Conservation (phyloP, 352 stramenopile species). For the Globisporangium splendens region DNA sequence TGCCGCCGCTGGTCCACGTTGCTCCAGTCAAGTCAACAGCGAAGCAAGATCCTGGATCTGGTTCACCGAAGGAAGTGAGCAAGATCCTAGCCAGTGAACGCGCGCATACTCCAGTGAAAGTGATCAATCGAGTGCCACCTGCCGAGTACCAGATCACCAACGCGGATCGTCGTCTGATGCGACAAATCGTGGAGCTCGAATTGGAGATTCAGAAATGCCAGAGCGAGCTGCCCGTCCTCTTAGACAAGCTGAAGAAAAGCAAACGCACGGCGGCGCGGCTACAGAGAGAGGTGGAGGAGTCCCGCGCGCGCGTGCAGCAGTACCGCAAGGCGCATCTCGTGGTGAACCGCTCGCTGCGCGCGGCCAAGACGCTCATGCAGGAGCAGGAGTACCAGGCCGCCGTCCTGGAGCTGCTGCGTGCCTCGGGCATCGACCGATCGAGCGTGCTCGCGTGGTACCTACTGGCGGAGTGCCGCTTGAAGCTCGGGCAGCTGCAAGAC, state of each 20-base stretch:
- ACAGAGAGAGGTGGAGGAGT: constrained; percentile 29
- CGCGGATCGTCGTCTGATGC: constrained; percentile 35
- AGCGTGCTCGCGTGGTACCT: constrained; percentile 52
- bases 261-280: constrained; percentile 27
- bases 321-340: constrained; percentile 45
- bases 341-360: constrained; percentile 40
- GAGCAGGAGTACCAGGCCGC: constrained; percentile 59
- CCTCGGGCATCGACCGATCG: constrained; percentile 39
- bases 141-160: constrained; percentile 26
- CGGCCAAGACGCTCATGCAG: constrained; percentile 30
- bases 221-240: constrained; percentile 38
- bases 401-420: constrained; percentile 53
- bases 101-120: neutral
- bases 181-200: constrained; percentile 41
- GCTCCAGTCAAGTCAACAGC: neutral
- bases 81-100: neutral
- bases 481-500: constrained; percentile 38
- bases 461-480: constrained; percentile 50
- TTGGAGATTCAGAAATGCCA: constrained; percentile 39
- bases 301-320: constrained; percentile 32
- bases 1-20: neutral
- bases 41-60: neutral
- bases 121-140: neutral
- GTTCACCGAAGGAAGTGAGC: neutral
- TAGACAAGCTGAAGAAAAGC: constrained; percentile 34